Percentiles rank a stretch among this genome's conserved stretches.
phyloP scores from a whole-genome alignment of 345 rosid genomes.

The Gossypium anomalum region DNA sequence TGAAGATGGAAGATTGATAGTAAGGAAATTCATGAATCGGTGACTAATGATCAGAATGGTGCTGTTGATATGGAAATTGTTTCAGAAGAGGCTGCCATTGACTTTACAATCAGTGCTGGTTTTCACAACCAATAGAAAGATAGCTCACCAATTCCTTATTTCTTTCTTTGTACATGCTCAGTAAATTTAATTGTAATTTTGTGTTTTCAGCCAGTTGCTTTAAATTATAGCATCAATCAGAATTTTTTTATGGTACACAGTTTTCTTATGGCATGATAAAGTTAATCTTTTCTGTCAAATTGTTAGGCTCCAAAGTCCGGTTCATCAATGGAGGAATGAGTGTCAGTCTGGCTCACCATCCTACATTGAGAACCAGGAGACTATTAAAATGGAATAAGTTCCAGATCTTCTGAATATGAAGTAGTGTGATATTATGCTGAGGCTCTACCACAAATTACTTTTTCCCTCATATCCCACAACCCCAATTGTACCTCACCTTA shows the following conservation, averaged over 20 bases:
- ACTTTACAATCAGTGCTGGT: not conserved
- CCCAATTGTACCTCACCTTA: too few species aligned
- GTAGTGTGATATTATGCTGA: too few species aligned
- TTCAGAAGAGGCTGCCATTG: not conserved
- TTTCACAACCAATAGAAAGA: slow-evolving; percentile 3
- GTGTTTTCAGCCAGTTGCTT: not conserved
- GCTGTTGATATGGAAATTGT: not conserved
- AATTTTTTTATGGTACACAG: not conserved
- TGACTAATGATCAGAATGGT: not conserved
- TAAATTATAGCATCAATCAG: not conserved
- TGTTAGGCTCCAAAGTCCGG: not conserved
- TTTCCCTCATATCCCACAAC: too few species aligned
- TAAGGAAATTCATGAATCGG: not conserved
- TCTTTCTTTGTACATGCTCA: slow-evolving; percentile 8
- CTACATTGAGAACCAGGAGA: too few species aligned
- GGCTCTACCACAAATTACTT: too few species aligned
- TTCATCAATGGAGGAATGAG: not conserved
- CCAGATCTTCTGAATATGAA: too few species aligned
- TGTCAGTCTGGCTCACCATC: not conserved
- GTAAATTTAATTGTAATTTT: not conserved
- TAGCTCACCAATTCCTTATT: not conserved
- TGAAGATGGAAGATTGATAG: slow-evolving; percentile 7
- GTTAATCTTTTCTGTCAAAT: not conserved
- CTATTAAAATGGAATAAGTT: too few species aligned
- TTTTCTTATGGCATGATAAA: not conserved